Base-by-base conservation (phyloP, 2,329 filamentous ascomycete species). In the Capronia americana region DNA sequence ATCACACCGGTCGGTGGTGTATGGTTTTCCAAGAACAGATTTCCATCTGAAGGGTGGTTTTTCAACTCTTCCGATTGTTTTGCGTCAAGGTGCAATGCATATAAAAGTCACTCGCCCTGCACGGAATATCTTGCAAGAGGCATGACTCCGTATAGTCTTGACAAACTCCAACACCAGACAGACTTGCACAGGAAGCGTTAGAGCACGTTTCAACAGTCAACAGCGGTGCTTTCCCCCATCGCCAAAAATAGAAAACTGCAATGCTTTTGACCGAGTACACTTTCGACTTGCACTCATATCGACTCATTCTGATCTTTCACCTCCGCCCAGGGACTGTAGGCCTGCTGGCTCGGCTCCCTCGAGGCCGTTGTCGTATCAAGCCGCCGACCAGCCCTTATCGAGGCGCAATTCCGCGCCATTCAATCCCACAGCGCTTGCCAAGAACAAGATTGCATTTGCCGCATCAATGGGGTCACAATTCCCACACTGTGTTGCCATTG, bases 391-490 rank as follows among this genome's bases (percentile, higher is more conserved):
- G 14, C 60, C 60, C 30, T 55, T 62, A 26, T 62, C 60, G 17
- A 62, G 24, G 26, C 34, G 38, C 51, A 62, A 55, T 32, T 62
- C 60, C 4, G 60, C 51, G 1, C 60, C 60, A 26, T 55, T 62
- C 14, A 62, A 24, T 2, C 58, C 58, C 20, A 51, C 28, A 5
- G 48, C 46, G 20, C 28, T 32, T 8, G 60, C 50, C 32, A 62
- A 17, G 30, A 50, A 56, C 23, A 56, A 12, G 38, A 62, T 62
- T 12, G 60, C 60, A 20, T 54, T 56, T 38, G 60, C 53, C 24
- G 50, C 53, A 23, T 62, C 60, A 17, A 46, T 48, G 8, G 60
- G 60, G 32, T 55, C 53, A 24, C 53, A 62, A 11, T 32, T 61
- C 23, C 58, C 58, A 24, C 48, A 50, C 4, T 34, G 7, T 20